Percentiles rank a stretch among this genome's conserved stretches.
phyloP scores from a whole-genome alignment of 139 green algal genomes.

The Chlorella sp. region DNA sequence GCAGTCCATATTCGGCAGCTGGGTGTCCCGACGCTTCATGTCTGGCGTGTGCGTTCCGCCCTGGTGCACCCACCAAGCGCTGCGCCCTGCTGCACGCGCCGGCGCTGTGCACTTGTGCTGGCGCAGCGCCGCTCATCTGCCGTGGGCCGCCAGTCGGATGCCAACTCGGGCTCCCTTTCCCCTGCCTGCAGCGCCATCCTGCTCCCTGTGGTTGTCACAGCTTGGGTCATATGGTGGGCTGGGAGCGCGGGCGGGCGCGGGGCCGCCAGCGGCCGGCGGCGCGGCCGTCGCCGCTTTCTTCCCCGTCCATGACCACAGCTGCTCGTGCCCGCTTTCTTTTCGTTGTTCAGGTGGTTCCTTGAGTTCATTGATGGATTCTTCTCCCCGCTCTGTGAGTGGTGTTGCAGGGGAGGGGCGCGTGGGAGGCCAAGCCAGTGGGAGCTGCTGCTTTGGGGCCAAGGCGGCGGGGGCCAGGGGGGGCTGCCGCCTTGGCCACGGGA shows the following conservation, averaged over 20 bases:
- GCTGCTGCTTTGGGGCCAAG: too few relatives aligned
- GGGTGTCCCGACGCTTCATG: conserved; percentile 56
- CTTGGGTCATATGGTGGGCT: conserved; percentile 64
- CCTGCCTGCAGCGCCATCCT: conserved; percentile 74
- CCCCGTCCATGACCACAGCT: too few relatives aligned
- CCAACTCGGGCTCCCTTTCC: neutral
- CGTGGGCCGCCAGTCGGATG: neutral
- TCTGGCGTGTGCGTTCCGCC: conserved; percentile 43
- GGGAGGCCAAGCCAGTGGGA: too few relatives aligned
- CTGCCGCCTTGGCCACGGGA: too few relatives aligned
- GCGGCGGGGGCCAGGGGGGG: too few relatives aligned
- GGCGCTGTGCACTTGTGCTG: neutral
- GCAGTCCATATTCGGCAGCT: conserved; percentile 45
- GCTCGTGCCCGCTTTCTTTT: too few relatives aligned
- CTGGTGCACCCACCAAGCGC: neutral
- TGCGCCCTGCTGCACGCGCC: neutral
- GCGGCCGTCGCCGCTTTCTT: neutral
- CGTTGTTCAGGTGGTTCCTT: conserved; percentile 75
- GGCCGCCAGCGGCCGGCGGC: neutral
- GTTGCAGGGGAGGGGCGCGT: too few relatives aligned
- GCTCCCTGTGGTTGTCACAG: conserved; percentile 88
- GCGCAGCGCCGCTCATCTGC: neutral
- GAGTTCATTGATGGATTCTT: conserved; percentile 96
- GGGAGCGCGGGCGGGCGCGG: neutral
- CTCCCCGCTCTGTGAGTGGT: conserved; percentile 69